phyloP scores from a whole-genome alignment of 1,284 basidiomycete genomes.

The Phellinidium pouzarii region DNA sequence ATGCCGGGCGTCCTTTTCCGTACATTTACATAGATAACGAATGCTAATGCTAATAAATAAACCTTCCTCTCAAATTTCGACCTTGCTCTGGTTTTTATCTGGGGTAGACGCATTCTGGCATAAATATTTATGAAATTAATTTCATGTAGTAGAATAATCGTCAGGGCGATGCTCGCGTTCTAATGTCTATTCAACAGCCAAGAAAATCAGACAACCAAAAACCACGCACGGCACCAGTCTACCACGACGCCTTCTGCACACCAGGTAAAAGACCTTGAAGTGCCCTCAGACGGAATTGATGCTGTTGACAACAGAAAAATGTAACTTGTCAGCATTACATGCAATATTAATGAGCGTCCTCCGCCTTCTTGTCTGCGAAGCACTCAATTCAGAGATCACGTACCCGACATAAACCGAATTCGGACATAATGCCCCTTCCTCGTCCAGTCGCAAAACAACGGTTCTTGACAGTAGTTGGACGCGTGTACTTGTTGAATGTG shows the following conservation, averaged over 20 bases:
- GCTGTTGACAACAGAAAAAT: constrained; percentile 40
- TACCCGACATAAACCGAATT: constrained; percentile 86
- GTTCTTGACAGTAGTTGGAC: constrained; percentile 82
- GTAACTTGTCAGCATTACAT: neutral
- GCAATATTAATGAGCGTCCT: neutral
- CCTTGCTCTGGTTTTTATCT: too few species aligned
- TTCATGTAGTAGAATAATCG: too few species aligned
- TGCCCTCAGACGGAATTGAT: constrained; percentile 85
- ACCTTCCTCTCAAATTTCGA: too few species aligned
- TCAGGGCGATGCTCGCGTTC: too few species aligned
- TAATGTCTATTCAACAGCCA: too few species aligned
- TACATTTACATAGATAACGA: too few species aligned
- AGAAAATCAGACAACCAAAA: too few species aligned
- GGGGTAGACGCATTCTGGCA: too few species aligned
- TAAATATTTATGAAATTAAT: too few species aligned
- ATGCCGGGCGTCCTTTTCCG: too few species aligned
- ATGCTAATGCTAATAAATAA: too few species aligned
- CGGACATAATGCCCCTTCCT: constrained; percentile 81
- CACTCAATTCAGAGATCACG: constrained; percentile 25
- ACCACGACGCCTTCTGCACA: constrained; percentile 89
- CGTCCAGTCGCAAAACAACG: constrained; percentile 80
- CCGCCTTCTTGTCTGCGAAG: neutral
- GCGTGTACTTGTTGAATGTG: constrained; percentile 76
- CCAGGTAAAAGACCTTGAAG: constrained; percentile 75
- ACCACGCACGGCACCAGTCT: too few species aligned